Base-by-base conservation (phyloP, 1,139 yeast species). In the Arxiozyma telluris region DNA sequence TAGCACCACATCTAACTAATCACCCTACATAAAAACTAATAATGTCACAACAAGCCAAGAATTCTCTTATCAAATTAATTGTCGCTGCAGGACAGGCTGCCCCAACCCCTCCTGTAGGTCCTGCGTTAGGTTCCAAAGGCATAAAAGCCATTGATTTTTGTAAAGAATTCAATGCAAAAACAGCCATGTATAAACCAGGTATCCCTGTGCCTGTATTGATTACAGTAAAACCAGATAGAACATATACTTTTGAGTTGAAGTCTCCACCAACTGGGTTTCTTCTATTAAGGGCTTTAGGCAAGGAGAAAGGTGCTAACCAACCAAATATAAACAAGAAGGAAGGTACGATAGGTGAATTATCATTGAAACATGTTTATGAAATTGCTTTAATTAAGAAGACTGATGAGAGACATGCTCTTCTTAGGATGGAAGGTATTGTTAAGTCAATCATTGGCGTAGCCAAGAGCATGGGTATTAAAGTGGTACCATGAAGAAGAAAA, bases 61-160 rank as follows among this genome's bases (percentile, higher is more conserved):
- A 65, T 50, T 79, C 86, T 52, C 71, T 91, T 63, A 90, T 93
- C 55, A 93, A 91, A 71, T 80, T 93, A 60, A 84, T 93, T 55
- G 98, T 93, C 5, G 96, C 94, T n/a, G 98, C 98, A 4, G 98
- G 98, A 8, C 90, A 90, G 69, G 99, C 99, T 0, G 94, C 98
- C 0, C 98, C 99, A 46, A 86, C 96, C 1, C 99, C 99, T 41
- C 99, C 99, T 7, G 98, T 93, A 23, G 98, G 99, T 60, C 99
- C 99, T 44, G 98, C 98, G 0, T 76, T 93, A 54, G 99, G 98
- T 61, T 93, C 98, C 57, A 91, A 93, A 70, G 99, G 98, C 75
- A 96, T 93, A 55, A 94, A 94, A 71, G 98, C 98, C 59, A 94
- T 93, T 65, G 98, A 94, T 71, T 93, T 93, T 67, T 93, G 98